phyloP scores from a whole-genome alignment of 371 early-diverging fungal genomes.

The Syncephalastrum contaminatum region DNA sequence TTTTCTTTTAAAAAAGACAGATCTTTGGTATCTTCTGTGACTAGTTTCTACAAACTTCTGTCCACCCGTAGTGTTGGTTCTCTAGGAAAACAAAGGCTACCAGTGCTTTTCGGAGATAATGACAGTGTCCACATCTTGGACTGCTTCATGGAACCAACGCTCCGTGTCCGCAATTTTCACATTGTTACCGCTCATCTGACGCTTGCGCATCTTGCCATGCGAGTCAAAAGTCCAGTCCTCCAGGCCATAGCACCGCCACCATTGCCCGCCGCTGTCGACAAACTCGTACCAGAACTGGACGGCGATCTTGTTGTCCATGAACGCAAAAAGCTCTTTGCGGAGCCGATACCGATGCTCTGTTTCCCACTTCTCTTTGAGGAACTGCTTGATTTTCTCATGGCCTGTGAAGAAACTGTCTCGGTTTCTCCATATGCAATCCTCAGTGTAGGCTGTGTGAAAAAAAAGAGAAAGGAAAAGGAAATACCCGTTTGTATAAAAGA shows the following conservation, averaged over 20 bases:
- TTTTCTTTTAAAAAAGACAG: too few species aligned
- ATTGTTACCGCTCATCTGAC: slow-evolving; percentile 37
- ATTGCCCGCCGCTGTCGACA: slow-evolving; percentile 24
- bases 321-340: slow-evolving; percentile 40
- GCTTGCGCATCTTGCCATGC: slow-evolving; percentile 34
- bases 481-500: too few species aligned
- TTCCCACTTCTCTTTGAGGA: slow-evolving; percentile 33
- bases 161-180: slow-evolving; percentile 26
- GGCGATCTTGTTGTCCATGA: slow-evolving; percentile 38
- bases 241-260: slow-evolving; percentile 30
- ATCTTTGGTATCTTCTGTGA: too few species aligned
- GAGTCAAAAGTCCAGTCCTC: slow-evolving; percentile 46
- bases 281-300: slow-evolving; percentile 49
- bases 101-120: slow-evolving; percentile 16
- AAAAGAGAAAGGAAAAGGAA: background rate
- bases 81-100: background rate
- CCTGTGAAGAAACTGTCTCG: slow-evolving; percentile 33
- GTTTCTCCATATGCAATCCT: slow-evolving; percentile 41
- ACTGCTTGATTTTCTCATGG: slow-evolving; percentile 22
- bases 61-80: too few species aligned
- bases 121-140: slow-evolving; percentile 12
- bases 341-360: slow-evolving; percentile 36
- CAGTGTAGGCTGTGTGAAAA: slow-evolving; percentile 28
- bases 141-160: slow-evolving; percentile 28
- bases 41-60: too few species aligned